phyloP scores from a whole-genome alignment of 257 asterid genomes.

The Solanum raphanifolium region DNA sequence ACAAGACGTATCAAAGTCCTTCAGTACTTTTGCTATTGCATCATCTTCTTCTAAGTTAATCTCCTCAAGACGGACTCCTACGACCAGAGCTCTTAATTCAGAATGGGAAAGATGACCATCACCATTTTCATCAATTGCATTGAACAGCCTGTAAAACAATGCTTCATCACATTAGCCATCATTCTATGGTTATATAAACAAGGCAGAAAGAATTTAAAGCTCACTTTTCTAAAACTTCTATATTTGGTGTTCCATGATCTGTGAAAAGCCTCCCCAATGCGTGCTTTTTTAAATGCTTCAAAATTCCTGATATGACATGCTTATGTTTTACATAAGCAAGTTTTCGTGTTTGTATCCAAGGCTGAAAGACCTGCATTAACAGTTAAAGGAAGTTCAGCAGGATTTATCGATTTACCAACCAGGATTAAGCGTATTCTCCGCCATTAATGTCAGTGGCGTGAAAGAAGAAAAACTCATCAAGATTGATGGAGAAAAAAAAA shows the following conservation, averaged over 20 bases:
- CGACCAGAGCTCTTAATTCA: slow-evolving; percentile 58
- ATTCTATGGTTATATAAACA: not conserved
- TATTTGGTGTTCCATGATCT: slow-evolving; percentile 50
- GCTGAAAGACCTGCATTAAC: slow-evolving; percentile 61
- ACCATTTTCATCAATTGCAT: slow-evolving; percentile 43
- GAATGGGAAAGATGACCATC: slow-evolving; percentile 47
- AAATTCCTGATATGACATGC: slow-evolving; percentile 75
- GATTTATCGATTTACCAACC: not conserved
- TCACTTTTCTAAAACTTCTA: slow-evolving; percentile 48
- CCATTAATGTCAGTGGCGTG: not conserved
- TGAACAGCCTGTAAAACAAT: slow-evolving; percentile 44
- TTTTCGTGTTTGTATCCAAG: slow-evolving; percentile 73
- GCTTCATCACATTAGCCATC: not conserved
- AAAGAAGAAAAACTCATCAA: not conserved
- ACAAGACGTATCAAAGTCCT: slow-evolving; percentile 53
- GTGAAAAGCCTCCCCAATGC: slow-evolving; percentile 59
- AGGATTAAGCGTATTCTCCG: not conserved
- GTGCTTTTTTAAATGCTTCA: slow-evolving; percentile 52
- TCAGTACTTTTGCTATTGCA: slow-evolving; percentile 51
- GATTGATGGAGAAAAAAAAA: not conserved
- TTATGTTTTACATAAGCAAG: slow-evolving; percentile 64
- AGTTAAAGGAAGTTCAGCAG: not conserved
- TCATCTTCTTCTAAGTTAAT: slow-evolving; percentile 49
- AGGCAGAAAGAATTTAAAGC: not conserved
- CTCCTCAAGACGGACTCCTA: slow-evolving; percentile 62